These are phyloP conservation scores for Xerocomus amazonicus DNA, from an alignment of 1,284 basidiomycete genomes.

Conservation along the genomic window DNA sequence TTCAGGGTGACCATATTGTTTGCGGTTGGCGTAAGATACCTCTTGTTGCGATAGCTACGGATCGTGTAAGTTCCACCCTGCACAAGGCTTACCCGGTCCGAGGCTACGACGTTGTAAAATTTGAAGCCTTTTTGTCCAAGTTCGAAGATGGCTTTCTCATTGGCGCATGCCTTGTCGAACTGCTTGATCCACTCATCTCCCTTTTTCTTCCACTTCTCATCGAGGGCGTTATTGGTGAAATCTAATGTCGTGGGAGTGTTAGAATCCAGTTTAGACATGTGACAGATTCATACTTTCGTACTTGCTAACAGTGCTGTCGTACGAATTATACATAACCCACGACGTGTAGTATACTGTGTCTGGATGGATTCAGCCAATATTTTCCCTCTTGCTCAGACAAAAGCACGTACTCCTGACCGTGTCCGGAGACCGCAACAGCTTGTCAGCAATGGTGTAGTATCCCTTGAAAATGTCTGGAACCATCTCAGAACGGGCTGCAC, in stretches of 20 bases:
- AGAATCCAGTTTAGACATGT: not conserved
- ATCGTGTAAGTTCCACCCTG: slow-evolving; percentile 9
- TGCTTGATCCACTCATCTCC: not conserved
- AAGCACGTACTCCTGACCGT: slow-evolving; percentile 10
- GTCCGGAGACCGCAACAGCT: not conserved
- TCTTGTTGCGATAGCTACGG: slow-evolving; percentile 3
- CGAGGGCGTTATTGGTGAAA: slow-evolving; percentile 7
- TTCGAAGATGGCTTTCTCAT: slow-evolving; percentile 6
- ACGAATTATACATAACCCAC: not conserved
- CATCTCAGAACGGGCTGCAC: not conserved
- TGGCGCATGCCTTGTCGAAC: slow-evolving; percentile 6
- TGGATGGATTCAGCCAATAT: not conserved
- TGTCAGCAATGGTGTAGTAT: slow-evolving; percentile 8
- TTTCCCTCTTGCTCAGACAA: not conserved
- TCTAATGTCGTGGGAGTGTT: not conserved
- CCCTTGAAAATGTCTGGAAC: slow-evolving; percentile 1
- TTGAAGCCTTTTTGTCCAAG: not conserved
- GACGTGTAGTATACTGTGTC: slow-evolving; percentile 8
- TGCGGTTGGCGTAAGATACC: not conserved
- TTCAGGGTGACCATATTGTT: not conserved
- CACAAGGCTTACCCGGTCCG: not conserved
- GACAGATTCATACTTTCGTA: slow-evolving; percentile 1
- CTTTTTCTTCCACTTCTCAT: not conserved
- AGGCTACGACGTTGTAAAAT: slow-evolving; percentile 4
- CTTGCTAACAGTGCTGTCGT: not conserved